A percentile compares a stretch with the other conserved stretches of the same genome.
phyloP scores from a whole-genome alignment of 108 stramenopile genomes.

The Nannochloropsis salina region DNA sequence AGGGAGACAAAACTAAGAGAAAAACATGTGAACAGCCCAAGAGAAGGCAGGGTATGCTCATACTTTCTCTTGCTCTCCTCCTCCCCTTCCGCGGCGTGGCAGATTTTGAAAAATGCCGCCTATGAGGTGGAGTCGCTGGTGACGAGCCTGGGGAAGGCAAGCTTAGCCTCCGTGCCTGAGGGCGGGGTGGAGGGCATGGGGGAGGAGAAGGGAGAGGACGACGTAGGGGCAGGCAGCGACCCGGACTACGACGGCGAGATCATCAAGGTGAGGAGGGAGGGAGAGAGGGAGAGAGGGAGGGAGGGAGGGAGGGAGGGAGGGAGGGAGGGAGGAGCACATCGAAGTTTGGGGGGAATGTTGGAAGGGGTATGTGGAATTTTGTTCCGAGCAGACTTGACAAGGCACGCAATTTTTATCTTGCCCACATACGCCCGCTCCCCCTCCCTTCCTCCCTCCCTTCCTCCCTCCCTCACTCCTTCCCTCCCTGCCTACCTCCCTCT shows the following conservation, averaged over 20 bases:
- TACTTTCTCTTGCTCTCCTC: not conserved
- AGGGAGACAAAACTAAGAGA: not conserved
- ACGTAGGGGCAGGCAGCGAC: not conserved
- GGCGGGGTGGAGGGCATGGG: not conserved
- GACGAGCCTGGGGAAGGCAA: not conserved
- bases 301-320: not conserved
- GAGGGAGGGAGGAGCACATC: not conserved
- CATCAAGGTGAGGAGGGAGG: not conserved
- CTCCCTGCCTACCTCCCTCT: not conserved
- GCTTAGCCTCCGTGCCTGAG: not conserved
- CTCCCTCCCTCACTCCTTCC: not conserved
- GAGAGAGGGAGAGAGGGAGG: not conserved
- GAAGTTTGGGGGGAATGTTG: not conserved
- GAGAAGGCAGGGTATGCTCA: not conserved
- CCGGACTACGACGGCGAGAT: not conserved
- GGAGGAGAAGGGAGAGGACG: not conserved
- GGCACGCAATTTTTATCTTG: too few relatives aligned
- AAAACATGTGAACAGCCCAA: not conserved
- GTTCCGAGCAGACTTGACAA: too few relatives aligned
- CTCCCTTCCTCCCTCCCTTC: not conserved
- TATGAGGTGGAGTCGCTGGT: not conserved
- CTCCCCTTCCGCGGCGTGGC: not conserved
- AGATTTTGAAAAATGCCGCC: not conserved
- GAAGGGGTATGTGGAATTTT: not conserved
- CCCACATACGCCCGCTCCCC: too few relatives aligned